Evolutionary conservation across 768 basidiomycete genomes (phyloP).

Genomic region (Naganishia kalamii): DNA sequence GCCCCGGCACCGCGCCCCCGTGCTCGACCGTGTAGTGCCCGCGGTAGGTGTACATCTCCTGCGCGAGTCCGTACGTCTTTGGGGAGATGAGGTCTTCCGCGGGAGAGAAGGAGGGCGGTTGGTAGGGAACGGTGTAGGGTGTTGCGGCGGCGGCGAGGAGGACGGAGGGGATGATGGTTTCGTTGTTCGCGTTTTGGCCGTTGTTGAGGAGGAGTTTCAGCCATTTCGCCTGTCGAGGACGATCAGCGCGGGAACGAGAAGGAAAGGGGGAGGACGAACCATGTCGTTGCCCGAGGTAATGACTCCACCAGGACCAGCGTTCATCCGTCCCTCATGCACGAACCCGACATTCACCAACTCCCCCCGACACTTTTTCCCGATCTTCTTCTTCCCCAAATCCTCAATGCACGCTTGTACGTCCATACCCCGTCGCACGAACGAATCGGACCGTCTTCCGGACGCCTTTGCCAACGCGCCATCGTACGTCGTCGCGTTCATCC

Average conservation of each 20-base stretch:
- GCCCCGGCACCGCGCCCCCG: slow-evolving; percentile 34
- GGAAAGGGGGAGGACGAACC: slow-evolving; percentile 23
- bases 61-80: slow-evolving; percentile 35
- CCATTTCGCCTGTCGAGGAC: slow-evolving; percentile 31
- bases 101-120: background rate
- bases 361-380: background rate
- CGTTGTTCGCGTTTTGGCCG: slow-evolving; percentile 17
- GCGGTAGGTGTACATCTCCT: slow-evolving; percentile 31
- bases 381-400: background rate
- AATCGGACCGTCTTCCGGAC: slow-evolving; percentile 27
- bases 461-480: slow-evolving; percentile 23
- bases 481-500: slow-evolving; percentile 30
- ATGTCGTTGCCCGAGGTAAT: slow-evolving; percentile 32
- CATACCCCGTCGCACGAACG: slow-evolving; percentile 17
- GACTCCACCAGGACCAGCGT: slow-evolving; percentile 36
- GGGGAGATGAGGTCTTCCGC: background rate
- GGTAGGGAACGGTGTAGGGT: background rate
- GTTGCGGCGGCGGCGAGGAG: slow-evolving; percentile 21
- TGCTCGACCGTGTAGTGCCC: slow-evolving; percentile 31
- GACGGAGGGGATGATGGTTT: slow-evolving; percentile 25
- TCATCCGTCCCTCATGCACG: slow-evolving; percentile 19
- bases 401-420: background rate
- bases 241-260: background rate
- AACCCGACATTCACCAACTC: slow-evolving; percentile 5
- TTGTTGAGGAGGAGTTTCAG: slow-evolving; percentile 28